Evolutionary conservation across 106 monocot species (phyloP).

Genomic region (Dendrobium catenatum): DNA sequence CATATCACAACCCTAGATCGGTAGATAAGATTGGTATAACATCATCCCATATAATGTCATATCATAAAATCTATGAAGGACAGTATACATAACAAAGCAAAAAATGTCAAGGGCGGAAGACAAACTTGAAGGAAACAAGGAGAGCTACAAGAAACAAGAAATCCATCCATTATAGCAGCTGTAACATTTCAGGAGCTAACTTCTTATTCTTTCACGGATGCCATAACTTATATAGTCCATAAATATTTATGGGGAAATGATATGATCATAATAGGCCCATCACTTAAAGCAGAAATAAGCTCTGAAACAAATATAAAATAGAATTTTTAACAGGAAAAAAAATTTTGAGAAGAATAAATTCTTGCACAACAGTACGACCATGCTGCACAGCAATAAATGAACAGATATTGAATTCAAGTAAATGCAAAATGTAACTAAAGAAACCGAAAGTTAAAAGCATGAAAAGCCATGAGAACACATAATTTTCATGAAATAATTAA

Average conservation of each 20-base stretch:
- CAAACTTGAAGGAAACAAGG: neutral
- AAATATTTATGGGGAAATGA: neutral
- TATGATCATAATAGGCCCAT: neutral
- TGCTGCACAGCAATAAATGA: neutral
- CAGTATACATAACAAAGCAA: neutral
- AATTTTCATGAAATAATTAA: neutral
- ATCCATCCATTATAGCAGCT: no score
- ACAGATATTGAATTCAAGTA: neutral
- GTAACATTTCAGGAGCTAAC: no score
- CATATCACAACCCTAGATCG: no score
- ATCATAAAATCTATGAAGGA: neutral
- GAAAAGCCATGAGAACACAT: neutral
- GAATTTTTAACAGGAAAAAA: neutral
- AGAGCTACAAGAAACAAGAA: neutral
- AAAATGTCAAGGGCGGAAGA: no score
- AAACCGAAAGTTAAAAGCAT: neutral
- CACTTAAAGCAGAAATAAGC: neutral
- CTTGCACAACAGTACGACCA: neutral
- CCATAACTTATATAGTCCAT: neutral
- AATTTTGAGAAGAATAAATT: neutral
- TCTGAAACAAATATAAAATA: neutral
- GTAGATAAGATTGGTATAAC: no score
- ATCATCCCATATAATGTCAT: neutral
- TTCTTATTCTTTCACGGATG: neutral
- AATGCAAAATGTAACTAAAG: neutral